Base-by-base conservation (phyloP, 371 early-diverging fungal genomes). In the Syncephalastrum contaminatum region DNA sequence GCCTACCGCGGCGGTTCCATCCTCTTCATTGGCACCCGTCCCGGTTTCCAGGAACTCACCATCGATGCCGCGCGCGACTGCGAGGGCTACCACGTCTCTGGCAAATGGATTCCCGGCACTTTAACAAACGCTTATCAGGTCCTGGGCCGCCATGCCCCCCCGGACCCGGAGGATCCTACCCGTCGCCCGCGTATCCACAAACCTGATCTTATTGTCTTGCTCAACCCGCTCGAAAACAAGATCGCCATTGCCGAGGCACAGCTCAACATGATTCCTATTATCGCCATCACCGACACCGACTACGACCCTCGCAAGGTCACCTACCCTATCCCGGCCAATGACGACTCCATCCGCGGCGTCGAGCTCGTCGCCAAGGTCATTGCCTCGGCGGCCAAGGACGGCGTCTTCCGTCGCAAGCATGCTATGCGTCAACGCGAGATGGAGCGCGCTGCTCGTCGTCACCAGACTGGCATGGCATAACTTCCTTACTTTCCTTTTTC, bases 261-360 rank as follows among this genome's bases (percentile, higher is more conserved):
- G 52, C 68, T 82, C 49, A 72, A 82, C 64, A 85, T 89, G 58
- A 87, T 97, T 41, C 98, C 98, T 24, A 90, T 95, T 18, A 88
- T 98, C 48, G 95, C 91, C 45, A 78, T 98, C 52, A 85, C 90
- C 43, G 98, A 98, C 66, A 94, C 96, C 41, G 93, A 98, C 75
- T 89, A 86, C 60, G 91, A 97, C 69, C 97, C 98, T 44, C 78
- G 84, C 15, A 63, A 62, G 15, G 94, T 97, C 39, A 89, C 94
- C 6, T 98, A 96, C 71, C 93, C 96, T n/a, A 93, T 98, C 42
- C 96, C 98, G 2, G 97, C 89, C 43, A 97, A 98, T 71, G 98
- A 98, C 63, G 98, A 98, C 69, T 84, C 90, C 0, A 67, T 91
- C 25, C 73, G 86, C 14, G 88, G 88, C 47, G 85, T 97, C 15